Evolutionary conservation across 2,329 filamentous ascomycete species (phyloP), one percentile per base, ranked within the genome.

Genomic region (Cladosporium sp.): DNA sequence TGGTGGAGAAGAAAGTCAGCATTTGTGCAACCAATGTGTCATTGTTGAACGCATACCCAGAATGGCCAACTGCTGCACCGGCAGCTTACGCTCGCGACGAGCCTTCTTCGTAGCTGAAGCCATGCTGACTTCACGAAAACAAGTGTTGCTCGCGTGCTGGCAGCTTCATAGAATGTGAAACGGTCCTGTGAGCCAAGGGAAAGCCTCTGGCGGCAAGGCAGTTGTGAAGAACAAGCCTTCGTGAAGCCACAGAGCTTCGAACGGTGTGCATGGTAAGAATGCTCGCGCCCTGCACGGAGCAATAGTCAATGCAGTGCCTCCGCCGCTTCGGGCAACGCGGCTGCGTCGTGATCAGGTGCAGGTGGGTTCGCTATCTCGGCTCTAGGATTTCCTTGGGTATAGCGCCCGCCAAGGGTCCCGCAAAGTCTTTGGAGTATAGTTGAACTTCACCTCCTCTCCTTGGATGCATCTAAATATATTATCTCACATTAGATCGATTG

Each of bases 61-160:
- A 70, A 95, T 92, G 43, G 85, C 77, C 69, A 95, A 79, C 76
- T 95, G 90, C 80, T 86, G 84, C 42, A 84, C 79, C 0, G 90
- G 90, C 79, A 94, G 80, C 78, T 86, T 89, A 22, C 70, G 64
- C 63, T 73, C 70, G 47, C 67, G 64, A 22, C 56, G 61, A 56
- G 40, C 42, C 9, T 49, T 45, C 51, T 56, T 63, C 28, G 51
- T 47, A 25, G 47, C 51, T 25, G 59, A 54, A 51, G 59, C 60
- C 61, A 63, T 64, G 55, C 37, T 60, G 58, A n/a, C 19, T 51
- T 51, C 22, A 17, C 42, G 30, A 15, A 8, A 6, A 45, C 8
- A 11, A 39, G n/a, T 55, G 28, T 36, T 11, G 6, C 25, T 43
- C 19, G 38, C 38, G 38, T 43, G 22, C 19, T 22, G 45, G 38